Base-by-base conservation (phyloP, 169 alveolate species). In the Eimeria sp. region DNA sequence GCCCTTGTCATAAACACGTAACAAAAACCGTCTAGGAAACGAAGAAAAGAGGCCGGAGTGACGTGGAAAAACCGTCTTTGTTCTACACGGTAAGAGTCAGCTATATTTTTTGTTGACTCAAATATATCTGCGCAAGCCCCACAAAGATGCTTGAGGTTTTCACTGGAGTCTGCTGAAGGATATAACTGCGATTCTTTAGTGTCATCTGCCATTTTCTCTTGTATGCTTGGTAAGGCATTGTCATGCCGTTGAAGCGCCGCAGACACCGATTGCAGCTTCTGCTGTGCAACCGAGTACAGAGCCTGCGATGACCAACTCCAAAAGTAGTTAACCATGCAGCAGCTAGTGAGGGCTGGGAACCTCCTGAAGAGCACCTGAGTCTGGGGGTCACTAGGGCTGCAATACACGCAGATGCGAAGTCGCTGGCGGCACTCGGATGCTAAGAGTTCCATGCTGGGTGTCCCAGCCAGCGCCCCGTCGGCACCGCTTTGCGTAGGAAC, bases 271-370 rank as follows among this genome's bases (percentile, higher is more conserved):
- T 45, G 45, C 63, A 96, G 82, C 82, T 91, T 72, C 54, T 91
- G 89, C 70, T 73, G 43, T 6, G 96, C 96, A 65, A 95, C 98
- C 14, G 96, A 93, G 82, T 95, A 88, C 27, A 98, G 96, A 0
- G 99, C 99, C 54, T 97, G 99, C 67, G 96, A 96, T 0, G 99
- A 98, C 99, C 99, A 98, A 61, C 97, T 88, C 43, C 98, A 97
- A 97, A 98, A 98, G 99, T 99, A 99, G 94, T 99, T 99, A 95
- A 99, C 99, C 57, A 99, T 99, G 96, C 99, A 99, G 95, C 99
- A 99, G 87, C 98, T 98, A 98, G 99, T 98, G 67, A 99, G 97
- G 54, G 99, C 99, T 25, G 99, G 99, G 99, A 99, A 99, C 97
- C 98, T 99, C 72, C 99, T 86, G 58, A 86, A 58, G 61, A 86